Evolutionary conservation across 495 filamentous ascomycete species (phyloP), one percentile per base, ranked within the genome.

Genomic region (Penicillium mononematosum): DNA sequence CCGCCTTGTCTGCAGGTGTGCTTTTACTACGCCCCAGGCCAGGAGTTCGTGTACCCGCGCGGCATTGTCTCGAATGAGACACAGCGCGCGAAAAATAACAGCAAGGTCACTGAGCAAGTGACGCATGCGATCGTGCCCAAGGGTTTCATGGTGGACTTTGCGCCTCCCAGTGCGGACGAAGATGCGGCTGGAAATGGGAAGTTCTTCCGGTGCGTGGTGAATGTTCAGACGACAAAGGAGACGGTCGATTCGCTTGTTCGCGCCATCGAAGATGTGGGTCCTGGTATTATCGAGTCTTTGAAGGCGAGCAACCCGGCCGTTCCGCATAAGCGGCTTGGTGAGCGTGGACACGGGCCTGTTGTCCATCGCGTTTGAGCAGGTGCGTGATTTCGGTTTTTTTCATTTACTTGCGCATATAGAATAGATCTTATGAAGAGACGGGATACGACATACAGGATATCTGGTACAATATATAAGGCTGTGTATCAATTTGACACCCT

Each of bases 101-200:
- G 86, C 57, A 75, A 71, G 62, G 73, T 83, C n/a, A 96, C 92
- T 20, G 80, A 81, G 70, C 67, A 69, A 53, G 85, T 95, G 55
- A 88, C 84, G 12, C 73, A 75, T 61, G 75, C 72, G 53, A 76
- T 97, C 58, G 78, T 96, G 20, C 58, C 55, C 20, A 81, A 81
- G 70, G 94, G 93, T 3, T 97, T 92, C 70, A 96, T 97, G 92
- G 80, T 96, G 27, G 93, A 98, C 76, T 97, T 90, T 75, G 89
- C 92, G 53, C 90, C 90, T 0, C 88, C 75, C 12, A 76, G 72
- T 52, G 69, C 68, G 11, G 75, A 87, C 22, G 72, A 72, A n/a
- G 65, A 79, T 38, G 68, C 68, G 1, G 79, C 84, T 58, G 76
- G 73, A 16, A 81, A 78, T 64, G 93, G 93, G 6, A 86, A 82